Evolutionary conservation across 169 alveolate genomes (phyloP).

Genomic region (Plasmodium fragile): DNA sequence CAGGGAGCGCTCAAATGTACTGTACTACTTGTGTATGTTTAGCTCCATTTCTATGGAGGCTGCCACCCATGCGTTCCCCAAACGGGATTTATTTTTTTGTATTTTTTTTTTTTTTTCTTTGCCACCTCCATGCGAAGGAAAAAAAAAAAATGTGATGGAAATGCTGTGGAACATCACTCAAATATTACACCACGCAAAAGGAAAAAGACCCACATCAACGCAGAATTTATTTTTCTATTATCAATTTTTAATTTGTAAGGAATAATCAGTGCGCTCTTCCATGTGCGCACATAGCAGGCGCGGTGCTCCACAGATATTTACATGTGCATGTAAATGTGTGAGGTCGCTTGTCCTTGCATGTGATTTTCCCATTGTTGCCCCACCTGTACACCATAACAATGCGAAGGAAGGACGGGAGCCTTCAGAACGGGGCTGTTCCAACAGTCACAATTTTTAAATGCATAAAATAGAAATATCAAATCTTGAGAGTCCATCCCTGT

Average conservation of each 20-base stretch:
- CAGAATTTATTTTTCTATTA: neutral
- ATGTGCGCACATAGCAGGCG: neutral
- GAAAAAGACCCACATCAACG: neutral
- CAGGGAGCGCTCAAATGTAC: neutral
- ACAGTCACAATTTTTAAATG: neutral
- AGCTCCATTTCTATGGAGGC: neutral
- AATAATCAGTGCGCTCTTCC: neutral
- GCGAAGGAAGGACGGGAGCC: neutral
- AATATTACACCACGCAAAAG: neutral
- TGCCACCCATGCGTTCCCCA: neutral
- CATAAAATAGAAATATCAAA: neutral
- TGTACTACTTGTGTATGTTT: neutral
- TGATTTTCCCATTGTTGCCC: neutral
- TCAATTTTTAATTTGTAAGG: neutral
- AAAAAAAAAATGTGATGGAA: neutral
- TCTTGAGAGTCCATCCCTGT: neutral
- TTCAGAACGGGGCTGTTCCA: neutral
- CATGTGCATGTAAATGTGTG: constrained; percentile 18
- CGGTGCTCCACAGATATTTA: neutral
- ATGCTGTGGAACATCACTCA: neutral
- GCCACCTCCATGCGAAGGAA: neutral
- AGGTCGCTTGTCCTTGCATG: constrained; percentile 11
- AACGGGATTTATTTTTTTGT: neutral
- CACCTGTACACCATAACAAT: neutral
- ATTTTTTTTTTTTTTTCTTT: neutral